These are phyloP conservation scores for Lachnellula arida DNA, from an alignment of 2,329 filamentous ascomycete genomes.

Conservation along the genomic window DNA sequence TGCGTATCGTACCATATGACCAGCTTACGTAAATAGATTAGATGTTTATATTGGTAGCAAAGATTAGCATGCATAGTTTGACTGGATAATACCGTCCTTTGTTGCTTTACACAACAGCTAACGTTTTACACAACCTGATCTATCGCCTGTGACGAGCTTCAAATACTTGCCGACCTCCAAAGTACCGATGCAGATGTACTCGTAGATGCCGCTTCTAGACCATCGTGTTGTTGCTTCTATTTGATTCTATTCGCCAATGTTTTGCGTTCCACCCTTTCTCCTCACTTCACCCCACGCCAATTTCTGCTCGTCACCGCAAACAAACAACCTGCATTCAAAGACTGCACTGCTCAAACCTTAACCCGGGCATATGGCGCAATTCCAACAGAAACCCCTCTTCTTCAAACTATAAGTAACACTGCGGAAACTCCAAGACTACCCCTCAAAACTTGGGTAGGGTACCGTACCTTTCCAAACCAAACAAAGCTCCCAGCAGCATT, in stretches of 20 bases:
- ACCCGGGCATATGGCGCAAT: not conserved
- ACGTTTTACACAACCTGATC: not conserved
- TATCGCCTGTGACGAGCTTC: not conserved
- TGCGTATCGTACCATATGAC: not conserved
- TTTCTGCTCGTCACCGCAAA: not conserved
- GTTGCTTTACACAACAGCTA: not conserved
- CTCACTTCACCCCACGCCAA: not conserved
- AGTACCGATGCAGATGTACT: not conserved
- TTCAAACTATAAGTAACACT: not conserved
- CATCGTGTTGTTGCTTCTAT: not conserved
- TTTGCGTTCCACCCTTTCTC: not conserved
- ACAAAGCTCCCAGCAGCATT: constrained; percentile 4
- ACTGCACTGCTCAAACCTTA: not conserved
- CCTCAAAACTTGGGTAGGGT: not conserved
- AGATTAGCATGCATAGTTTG: not conserved
- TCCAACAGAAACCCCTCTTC: not conserved
- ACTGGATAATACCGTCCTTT: not conserved
- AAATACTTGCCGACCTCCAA: not conserved
- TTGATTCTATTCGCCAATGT: not conserved
- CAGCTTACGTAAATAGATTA: not conserved
- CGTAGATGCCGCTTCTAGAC: not conserved
- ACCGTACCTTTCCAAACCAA: no score
- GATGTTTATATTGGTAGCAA: not conserved
- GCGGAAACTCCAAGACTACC: not conserved
- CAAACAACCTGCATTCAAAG: not conserved